Conservation (phyloP, 148 eudicot genomes). For the Spergularia marina region DNA sequence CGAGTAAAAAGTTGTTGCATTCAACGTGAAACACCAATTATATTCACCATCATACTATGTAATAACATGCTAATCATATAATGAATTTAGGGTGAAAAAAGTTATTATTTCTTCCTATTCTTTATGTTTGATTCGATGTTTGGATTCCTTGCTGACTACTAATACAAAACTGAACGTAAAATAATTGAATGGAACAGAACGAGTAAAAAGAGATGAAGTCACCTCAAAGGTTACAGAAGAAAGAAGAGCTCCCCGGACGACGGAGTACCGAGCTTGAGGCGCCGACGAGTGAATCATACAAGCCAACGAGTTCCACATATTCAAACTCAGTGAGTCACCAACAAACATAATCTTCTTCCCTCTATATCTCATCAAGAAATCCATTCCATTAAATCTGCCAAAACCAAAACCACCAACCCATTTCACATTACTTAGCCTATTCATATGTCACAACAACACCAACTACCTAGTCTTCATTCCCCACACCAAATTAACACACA, state of each 20-base stretch:
- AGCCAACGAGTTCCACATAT: conserved; percentile 76
- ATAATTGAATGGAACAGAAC: not conserved
- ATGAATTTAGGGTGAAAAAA: too few relatives aligned
- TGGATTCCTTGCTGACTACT: not conserved
- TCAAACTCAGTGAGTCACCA: conserved; percentile 95
- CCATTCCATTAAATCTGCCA: conserved; percentile 70
- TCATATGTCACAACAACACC: too few relatives aligned
- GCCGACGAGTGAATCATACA: conserved; percentile 82
- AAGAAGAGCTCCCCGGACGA: conserved; percentile 29
- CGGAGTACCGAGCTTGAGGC: conserved; percentile 49
- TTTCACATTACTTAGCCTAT: not conserved
- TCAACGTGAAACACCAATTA: too few relatives aligned
- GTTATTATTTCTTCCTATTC: too few relatives aligned
- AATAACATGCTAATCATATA: too few relatives aligned
- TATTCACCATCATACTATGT: too few relatives aligned
- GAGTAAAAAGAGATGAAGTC: not conserved
- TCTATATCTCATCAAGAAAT: conserved; percentile 50
- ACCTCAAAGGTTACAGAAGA: conserved; percentile 80
- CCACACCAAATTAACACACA: too few relatives aligned
- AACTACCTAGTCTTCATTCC: too few relatives aligned
- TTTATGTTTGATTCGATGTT: too few relatives aligned
- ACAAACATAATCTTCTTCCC: conserved; percentile 98
- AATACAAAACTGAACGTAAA: not conserved
- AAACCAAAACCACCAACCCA: not conserved
- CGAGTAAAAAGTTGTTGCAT: too few relatives aligned